A percentile compares a stretch with the other conserved stretches of the same genome.
Evolutionary conservation across 495 filamentous ascomycete species (phyloP).

Genomic region (Neurospora terricola): DNA sequence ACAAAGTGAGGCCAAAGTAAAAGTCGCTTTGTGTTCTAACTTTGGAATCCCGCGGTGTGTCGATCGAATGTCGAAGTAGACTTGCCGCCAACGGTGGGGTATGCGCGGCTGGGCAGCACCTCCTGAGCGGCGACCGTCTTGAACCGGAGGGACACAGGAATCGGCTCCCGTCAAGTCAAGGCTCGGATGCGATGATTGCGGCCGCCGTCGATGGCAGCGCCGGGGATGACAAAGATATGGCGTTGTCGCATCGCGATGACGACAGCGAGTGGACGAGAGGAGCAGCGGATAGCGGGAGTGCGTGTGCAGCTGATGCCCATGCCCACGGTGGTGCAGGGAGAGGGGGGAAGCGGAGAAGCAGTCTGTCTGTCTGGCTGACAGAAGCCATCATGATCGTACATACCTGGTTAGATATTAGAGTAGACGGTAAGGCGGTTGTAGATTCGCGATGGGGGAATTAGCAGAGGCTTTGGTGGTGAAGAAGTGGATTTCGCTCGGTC

Average conservation of each 20-base stretch:
- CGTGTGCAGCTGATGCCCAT: neutral
- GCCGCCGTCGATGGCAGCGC: constrained; percentile 2
- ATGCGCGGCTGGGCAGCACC: constrained; percentile 15
- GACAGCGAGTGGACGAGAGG: constrained; percentile 14
- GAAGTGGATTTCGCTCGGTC: constrained; percentile 14
- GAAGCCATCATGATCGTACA: constrained; percentile 8
- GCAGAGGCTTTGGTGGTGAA: constrained; percentile 8
- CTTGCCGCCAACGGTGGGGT: constrained; percentile 24
- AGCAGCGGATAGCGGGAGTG: neutral
- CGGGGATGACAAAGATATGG: constrained; percentile 6
- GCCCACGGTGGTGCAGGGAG: constrained; percentile 7
- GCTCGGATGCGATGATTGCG: constrained; percentile 2
- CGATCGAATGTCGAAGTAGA: constrained; percentile 2
- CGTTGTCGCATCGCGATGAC: constrained; percentile 27
- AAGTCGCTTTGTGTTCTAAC: neutral
- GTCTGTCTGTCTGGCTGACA: neutral
- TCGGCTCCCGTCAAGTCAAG: neutral
- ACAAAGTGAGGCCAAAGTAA: neutral
- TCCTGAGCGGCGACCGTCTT: constrained; percentile 4
- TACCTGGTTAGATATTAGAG: constrained; percentile 16
- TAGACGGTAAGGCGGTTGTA: neutral
- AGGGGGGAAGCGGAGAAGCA: constrained; percentile 7
- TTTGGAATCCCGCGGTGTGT: neutral
- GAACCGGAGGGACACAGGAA: neutral
- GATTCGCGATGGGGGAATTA: constrained; percentile 1